Evolutionary conservation across 768 basidiomycete species (phyloP), one percentile per base, ranked within the genome.

Genomic region (Boletus barrowsii): DNA sequence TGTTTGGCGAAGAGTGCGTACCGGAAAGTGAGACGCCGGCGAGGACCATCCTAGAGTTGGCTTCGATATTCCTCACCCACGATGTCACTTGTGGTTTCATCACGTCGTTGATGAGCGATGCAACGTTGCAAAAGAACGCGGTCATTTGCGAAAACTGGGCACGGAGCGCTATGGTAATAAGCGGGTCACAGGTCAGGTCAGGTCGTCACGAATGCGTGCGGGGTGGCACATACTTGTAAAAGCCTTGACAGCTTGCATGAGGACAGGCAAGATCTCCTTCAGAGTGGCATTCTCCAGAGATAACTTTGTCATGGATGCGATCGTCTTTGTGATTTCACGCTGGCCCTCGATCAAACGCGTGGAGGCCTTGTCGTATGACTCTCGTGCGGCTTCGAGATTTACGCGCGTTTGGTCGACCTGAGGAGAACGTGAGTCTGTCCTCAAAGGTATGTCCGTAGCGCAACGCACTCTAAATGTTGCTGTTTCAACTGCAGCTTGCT

Each of bases 341-440:
- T 62, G 61, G 40, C 60, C 61, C 24, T 57, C 47, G 17, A 62
- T 61, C 24, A 62, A 42, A 22, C 56, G 59, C 11, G 41, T 11
- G 20, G 59, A 52, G 5, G 53, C 52, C 32, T 32, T 58, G 40
- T 58, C 56, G 15, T 62, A 61, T 1, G 60, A 62, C 3, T 49
- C 60, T 26, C 61, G 52, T 40, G 61, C 50, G 5, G 50, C 56
- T 49, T 61, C 61, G n/a, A 62, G 52, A 29, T 62, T 62, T 26
- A 50, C 61, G 7, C 61, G 61, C 10, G 61, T 62, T 57, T 62
- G 61, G 44, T 62, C 60, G 15, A 62, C 60, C 61, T 62, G 4
- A 11, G 20, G 11, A 33, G 17, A 40, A n/a, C 2, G 22, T 49
- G 8, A 29, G 37, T 5, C 17, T 10, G 11, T 22, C 41, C 10